Evolutionary conservation across 345 rosid genomes (phyloP), one percentile per base, ranked within the genome.

Genomic region (Salix udensis): DNA sequence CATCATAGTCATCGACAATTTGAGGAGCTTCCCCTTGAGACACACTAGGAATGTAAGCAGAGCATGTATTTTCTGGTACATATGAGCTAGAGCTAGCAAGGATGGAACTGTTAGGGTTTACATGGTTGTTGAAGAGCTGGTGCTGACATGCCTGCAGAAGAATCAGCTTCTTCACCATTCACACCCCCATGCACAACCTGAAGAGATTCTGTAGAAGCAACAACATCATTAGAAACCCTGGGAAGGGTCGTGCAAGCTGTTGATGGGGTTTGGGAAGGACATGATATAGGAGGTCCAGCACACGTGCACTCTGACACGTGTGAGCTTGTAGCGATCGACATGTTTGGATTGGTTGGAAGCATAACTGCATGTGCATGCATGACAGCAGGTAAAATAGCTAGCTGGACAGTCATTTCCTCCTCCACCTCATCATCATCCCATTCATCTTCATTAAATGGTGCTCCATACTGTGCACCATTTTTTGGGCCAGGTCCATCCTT

Each of bases 381-480:
- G 36, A 21, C 70, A 78, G 68, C 70, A 69, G 74, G 68, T 34
- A 76, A 69, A 68, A 74, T 37, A 71, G 72, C 69, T 28, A 18
- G 68, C 1, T 21, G 52, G 52, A 64, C 68, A 78, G 72, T 71
- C 10, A 31, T 65, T 26, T 77, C 79, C n/a, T 86, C 60, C 52
- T 7, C 75, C 7, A 55, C 79, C 16, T 66, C 90, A 6, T 75
- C 79, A 48, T 83, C 86, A 36, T 87, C 86, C 98, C 97, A 91
- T 0, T 91, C 97, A 76, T 89, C 97, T 60, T 94, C 97, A 53
- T 16, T 75, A 75, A 86, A 94, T 0, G 94, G 95, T 46, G 91
- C 92, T 62, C 95, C 98, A 76, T 94, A 92, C 36, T 91, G 91
- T 7, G 91, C 89, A 61, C 95, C 92, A 77, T 90, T 89, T 74